A percentile compares a stretch with the other conserved stretches of the same genome.
These are phyloP conservation scores for Eragrostis curvula DNA, from an alignment of 176 grass and related monocot genomes.

Conservation along the genomic window DNA sequence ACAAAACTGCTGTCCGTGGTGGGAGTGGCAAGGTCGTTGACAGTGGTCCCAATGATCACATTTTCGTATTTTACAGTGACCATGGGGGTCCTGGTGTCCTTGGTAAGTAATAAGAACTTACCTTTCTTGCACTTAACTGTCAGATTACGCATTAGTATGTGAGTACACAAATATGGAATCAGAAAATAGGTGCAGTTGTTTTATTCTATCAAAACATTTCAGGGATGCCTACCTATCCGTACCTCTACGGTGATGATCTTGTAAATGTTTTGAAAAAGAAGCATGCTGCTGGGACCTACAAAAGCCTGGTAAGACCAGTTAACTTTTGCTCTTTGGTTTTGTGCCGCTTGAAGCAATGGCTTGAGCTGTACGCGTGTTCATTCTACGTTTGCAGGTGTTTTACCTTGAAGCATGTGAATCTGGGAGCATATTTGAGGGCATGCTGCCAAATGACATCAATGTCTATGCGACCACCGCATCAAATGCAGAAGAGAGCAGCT, in stretches of 20 bases:
- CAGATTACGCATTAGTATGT: neutral
- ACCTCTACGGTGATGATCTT: constrained; percentile 90
- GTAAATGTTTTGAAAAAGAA: constrained; percentile 83
- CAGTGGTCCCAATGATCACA: constrained; percentile 95
- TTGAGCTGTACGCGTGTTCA: constrained; percentile 18
- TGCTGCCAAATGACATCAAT: constrained; percentile 78
- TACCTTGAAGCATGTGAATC: constrained; percentile 99
- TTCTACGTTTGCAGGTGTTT: constrained; percentile 68
- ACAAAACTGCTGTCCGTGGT: constrained; percentile 81
- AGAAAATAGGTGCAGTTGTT: constrained; percentile 17
- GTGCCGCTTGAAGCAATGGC: constrained; percentile 31
- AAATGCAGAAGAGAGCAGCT: constrained; percentile 93
- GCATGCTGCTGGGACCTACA: constrained; percentile 86
- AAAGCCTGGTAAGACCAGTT: constrained; percentile 83
- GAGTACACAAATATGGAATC: constrained; percentile 1
- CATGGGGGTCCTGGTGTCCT: constrained; percentile 94
- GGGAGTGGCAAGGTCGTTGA: constrained; percentile 93
- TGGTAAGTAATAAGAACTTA: constrained; percentile 64
- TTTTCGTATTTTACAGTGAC: constrained; percentile 95
- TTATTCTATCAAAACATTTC: constrained; percentile 33
- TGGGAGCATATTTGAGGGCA: constrained; percentile 92
- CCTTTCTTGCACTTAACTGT: constrained; percentile 3
- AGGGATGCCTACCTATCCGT: constrained; percentile 98
- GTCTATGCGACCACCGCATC: constrained; percentile 96
- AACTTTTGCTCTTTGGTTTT: constrained; percentile 27